Evolutionary conservation across 2,329 filamentous ascomycete species (phyloP), one percentile per base, ranked within the genome.

Genomic region (Mycocentrospora acerina): DNA sequence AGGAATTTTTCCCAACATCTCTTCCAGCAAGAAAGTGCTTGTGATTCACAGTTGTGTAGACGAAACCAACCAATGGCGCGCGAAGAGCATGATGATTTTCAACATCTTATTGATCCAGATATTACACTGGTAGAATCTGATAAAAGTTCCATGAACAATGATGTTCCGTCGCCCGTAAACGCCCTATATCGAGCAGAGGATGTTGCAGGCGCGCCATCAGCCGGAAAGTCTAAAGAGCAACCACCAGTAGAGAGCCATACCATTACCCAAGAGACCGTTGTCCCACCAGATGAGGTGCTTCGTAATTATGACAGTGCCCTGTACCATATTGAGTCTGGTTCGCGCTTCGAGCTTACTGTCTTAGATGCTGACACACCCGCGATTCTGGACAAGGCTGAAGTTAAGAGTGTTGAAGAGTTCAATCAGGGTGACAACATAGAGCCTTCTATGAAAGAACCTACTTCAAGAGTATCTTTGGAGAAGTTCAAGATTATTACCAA

Each of bases 181-280:
- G 11, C 22, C 34, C 9, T 40, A 17, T 40, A 26, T 13, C 32
- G 25, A 10, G 26, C 9, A 12, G 29, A 31, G 10, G 38, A 32
- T 8, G 32, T 28, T 5, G 32, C 29, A 24, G 22, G 16, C 3
- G 34, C 14, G 8, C 26, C 41, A 22, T 8, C 19, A 5, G 19
- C 19, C 52, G 54, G 62, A 66, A 24, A 62, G 54, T 39, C 35
- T 56, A 25, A 58, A 51, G 29, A 61, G 62, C 11, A 34, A 57
- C 16, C 55, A 44, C 31, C 57, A 64, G 30, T 8, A 8, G 47
- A 32, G 2, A 48, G 53, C 8, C 39, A 47, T n/a, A 31, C 46
- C 3, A 37, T 36, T 2, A 32, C 30, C 4, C 37, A 49, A 1
- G 46, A 40, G 15, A 55, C 55, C 5, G 48, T 48, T 24, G 41